These are phyloP conservation scores for Myxozyma lipomycoides DNA, from an alignment of 805 yeast genomes.

Conservation along the genomic window DNA sequence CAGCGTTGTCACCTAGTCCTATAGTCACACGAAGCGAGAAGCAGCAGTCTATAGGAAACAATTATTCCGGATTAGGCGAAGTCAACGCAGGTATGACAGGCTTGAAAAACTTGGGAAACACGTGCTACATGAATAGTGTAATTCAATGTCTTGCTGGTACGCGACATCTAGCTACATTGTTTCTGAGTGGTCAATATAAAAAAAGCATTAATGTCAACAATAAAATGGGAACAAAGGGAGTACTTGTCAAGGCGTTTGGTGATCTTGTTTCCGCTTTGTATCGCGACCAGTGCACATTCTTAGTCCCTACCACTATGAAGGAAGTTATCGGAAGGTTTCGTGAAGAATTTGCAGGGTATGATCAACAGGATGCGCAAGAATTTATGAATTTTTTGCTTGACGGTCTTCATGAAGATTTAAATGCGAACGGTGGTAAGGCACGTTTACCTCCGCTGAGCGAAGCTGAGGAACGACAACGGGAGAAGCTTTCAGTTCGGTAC, in stretches of 20 bases:
- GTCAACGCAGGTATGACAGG: constrained; percentile 52
- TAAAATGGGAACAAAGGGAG: constrained; percentile 75
- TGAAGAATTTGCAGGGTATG: constrained; percentile 56
- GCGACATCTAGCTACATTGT: constrained; percentile 57
- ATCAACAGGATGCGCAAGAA: constrained; percentile 85
- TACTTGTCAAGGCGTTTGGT: constrained; percentile 65
- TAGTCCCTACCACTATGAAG: constrained; percentile 64
- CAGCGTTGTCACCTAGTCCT: constrained; percentile 11
- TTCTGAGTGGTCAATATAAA: constrained; percentile 57
- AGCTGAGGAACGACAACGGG: constrained; percentile 70
- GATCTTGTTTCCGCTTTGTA: constrained; percentile 53
- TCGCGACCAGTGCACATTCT: constrained; percentile 45
- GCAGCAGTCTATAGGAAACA: constrained; percentile 16
- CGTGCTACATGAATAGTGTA: constrained; percentile 88
- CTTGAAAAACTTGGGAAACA: constrained; percentile 75
- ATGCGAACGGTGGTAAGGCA: constrained; percentile 56
- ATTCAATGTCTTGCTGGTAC: constrained; percentile 83
- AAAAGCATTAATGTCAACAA: constrained; percentile 69
- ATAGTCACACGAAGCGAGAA: constrained; percentile 7
- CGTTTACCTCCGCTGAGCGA: constrained; percentile 57
- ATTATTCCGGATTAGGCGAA: constrained; percentile 19
- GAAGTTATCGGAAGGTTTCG: constrained; percentile 64
- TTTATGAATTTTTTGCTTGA: constrained; percentile 72
- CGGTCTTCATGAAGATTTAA: constrained; percentile 77
- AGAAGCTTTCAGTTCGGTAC: constrained; percentile 64